Base-by-base conservation (phyloP, 2,329 filamentous ascomycete genomes). In the Rachicladosporium sp. region DNA sequence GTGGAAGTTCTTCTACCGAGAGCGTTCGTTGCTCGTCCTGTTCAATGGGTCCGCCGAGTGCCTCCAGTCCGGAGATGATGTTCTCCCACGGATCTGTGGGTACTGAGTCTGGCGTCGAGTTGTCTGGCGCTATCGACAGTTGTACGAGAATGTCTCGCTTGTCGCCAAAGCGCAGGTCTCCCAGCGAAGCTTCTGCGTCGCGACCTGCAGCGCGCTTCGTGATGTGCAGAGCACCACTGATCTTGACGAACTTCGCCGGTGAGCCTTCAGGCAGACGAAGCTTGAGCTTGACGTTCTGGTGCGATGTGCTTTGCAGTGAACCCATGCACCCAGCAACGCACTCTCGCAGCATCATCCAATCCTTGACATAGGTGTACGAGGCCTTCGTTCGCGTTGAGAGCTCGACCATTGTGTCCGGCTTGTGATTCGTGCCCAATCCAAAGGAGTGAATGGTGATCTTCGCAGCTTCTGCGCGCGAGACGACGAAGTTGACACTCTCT, bases 321-420 rank as follows among this genome's bases (percentile, higher is more conserved):
- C 91, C 91, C 21, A 98, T 68, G 54, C 89, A 96, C 33, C 91
- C 91, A 15, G 88, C 91, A 33, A 95, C 73, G 59, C 91, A 96
- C 61, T 98, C 91, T 21, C 91, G 81, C 29, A 98, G 73, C 89
- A 96, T 98, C 89, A 96, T 96, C 91, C 91, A 98, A 60, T 98
- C 91, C 64, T 96, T 98, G 50, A 98, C 88, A 54, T 96, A 98
- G 1, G 87, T 93, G 57, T 96, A 98, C 1, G 87, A 93, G 4
- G 88, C 91, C 65, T 96, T 98, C 3, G 91, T 98, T 44, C 87
- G 76, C 5, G 84, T 91, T 1, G 91, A 96, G 9, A 98, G 69
- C 63, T 96, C 89, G 46, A 98, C 94, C 87, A 98, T 93, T 1
- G 88, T 95, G 57, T 98, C 91, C 4, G 91, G 91, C 64, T 96